Conservation (phyloP, 495 filamentous ascomycete species). For the Mytilinidion resinicola region DNA sequence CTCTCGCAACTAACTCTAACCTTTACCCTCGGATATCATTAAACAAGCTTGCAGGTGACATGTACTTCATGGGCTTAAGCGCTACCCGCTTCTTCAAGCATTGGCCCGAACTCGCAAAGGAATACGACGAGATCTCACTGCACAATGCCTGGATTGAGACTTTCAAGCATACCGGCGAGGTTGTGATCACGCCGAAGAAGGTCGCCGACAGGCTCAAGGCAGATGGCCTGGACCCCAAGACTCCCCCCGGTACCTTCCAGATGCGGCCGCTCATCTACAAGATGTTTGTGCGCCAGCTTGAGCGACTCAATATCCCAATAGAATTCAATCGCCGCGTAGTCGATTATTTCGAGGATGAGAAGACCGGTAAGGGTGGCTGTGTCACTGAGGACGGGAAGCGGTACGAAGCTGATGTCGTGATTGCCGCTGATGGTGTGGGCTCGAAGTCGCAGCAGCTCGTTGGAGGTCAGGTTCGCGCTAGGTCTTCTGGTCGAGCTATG, state of each 20-base stretch:
- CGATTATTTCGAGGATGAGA: slow-evolving; percentile 53
- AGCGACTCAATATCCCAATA: slow-evolving; percentile 45
- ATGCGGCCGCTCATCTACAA: slow-evolving; percentile 49
- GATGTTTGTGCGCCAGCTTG: slow-evolving; percentile 49
- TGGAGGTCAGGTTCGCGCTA: slow-evolving; percentile 45
- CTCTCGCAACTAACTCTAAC: background rate
- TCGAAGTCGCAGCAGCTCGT: slow-evolving; percentile 56
- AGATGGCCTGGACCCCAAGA: slow-evolving; percentile 40
- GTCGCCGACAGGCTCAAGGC: slow-evolving; percentile 26
- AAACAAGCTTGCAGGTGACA: slow-evolving; percentile 41
- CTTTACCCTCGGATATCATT: background rate
- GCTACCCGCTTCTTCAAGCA: slow-evolving; percentile 48
- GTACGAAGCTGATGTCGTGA: slow-evolving; percentile 50
- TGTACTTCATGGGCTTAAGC: slow-evolving; percentile 45
- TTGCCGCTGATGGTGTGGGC: slow-evolving; percentile 60
- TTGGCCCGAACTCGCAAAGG: slow-evolving; percentile 49
- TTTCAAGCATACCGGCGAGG: slow-evolving; percentile 48
- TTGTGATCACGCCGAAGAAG: slow-evolving; percentile 33
- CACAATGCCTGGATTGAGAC: slow-evolving; percentile 46
- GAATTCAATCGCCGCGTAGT: slow-evolving; percentile 49
- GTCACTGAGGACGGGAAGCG: slow-evolving; percentile 46
- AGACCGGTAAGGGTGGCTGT: slow-evolving; percentile 46
- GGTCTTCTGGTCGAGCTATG: slow-evolving; percentile 47
- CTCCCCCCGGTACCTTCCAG: slow-evolving; percentile 37
- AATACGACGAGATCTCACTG: slow-evolving; percentile 43